Conservation (phyloP, 352 stramenopile species). For the Globisporangium perplexum region DNA sequence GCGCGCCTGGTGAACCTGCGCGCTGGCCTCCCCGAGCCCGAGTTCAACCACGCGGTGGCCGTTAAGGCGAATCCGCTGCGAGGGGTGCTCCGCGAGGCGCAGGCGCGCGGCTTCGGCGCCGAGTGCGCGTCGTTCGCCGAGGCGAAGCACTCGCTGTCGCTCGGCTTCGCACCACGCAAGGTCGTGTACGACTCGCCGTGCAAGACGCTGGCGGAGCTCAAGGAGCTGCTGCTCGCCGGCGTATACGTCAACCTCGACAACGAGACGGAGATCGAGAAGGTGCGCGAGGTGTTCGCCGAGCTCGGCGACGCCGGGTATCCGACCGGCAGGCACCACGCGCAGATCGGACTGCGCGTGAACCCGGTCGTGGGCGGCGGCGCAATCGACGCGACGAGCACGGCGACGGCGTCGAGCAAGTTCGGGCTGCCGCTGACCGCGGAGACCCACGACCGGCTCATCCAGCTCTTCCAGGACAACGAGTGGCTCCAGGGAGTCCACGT, state of each 20-base stretch:
- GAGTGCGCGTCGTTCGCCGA: slow-evolving; percentile 83
- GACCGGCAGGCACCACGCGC: slow-evolving; percentile 24
- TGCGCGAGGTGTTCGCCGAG: slow-evolving; percentile 48
- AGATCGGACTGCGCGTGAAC: slow-evolving; percentile 90
- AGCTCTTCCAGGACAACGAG: slow-evolving; percentile 55
- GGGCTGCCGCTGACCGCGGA: slow-evolving; percentile 65
- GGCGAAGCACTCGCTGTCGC: slow-evolving; percentile 70
- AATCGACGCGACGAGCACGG: slow-evolving; percentile 83
- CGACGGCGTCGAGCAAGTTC: slow-evolving; percentile 90
- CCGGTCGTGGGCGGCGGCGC: slow-evolving; percentile 85
- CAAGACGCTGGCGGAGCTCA: slow-evolving; percentile 86
- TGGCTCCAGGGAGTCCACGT: slow-evolving; percentile 89
- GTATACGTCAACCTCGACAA: slow-evolving; percentile 93
- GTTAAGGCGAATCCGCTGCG: slow-evolving; percentile 81
- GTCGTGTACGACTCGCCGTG: slow-evolving; percentile 92
- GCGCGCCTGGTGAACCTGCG: slow-evolving; percentile 50
- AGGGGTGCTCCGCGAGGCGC: slow-evolving; percentile 49
- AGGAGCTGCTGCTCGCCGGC: slow-evolving; percentile 64
- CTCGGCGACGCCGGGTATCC: slow-evolving; percentile 18
- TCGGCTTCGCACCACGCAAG: slow-evolving; percentile 59
- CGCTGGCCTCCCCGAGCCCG: slow-evolving; percentile 43
- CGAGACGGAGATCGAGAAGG: slow-evolving; percentile 83
- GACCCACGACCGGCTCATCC: slow-evolving; percentile 43
- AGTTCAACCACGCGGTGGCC: slow-evolving; percentile 72
- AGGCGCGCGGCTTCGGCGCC: slow-evolving; percentile 47